These are phyloP conservation scores for Penicillium parvum DNA, from an alignment of 495 filamentous ascomycete genomes.

Conservation along the genomic window DNA sequence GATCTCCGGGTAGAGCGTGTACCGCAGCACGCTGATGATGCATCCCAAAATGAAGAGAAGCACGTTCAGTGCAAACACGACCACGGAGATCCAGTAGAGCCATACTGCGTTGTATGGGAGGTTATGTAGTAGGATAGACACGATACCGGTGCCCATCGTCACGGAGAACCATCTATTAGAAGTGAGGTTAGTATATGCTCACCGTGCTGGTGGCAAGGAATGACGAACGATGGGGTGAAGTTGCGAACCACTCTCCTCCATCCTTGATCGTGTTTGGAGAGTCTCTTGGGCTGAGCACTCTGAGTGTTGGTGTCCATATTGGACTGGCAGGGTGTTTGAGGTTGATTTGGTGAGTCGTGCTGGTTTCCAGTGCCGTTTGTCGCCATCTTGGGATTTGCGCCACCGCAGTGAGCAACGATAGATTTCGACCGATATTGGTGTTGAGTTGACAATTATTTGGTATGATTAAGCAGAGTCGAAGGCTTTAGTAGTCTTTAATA, in stretches of 20 bases:
- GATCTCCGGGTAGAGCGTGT: conserved; percentile 53
- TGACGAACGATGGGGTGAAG: conserved; percentile 45
- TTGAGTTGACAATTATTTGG: no score
- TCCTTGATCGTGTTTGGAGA: conserved; percentile 32
- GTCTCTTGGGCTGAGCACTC: neutral
- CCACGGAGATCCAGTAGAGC: conserved; percentile 50
- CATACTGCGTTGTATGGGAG: conserved; percentile 52
- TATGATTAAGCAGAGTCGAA: no score
- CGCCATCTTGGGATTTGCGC: neutral
- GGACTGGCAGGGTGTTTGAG: neutral
- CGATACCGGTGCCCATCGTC: conserved; percentile 64
- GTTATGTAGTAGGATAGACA: conserved; percentile 54
- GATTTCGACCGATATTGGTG: no score
- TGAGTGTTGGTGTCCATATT: neutral
- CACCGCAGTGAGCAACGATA: no score
- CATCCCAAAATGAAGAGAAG: conserved; percentile 40
- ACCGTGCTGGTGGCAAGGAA: neutral
- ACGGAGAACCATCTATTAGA: conserved; percentile 46
- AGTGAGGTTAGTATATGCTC: neutral
- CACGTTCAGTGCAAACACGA: conserved; percentile 53
- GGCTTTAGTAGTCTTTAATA: no score
- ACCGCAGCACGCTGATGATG: conserved; percentile 49
- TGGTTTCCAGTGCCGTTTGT: neutral
- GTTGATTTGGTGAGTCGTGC: neutral
- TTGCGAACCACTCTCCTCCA: conserved; percentile 46